phyloP scores from a whole-genome alignment of 805 yeast species.

The Geotrichum ghanense region DNA sequence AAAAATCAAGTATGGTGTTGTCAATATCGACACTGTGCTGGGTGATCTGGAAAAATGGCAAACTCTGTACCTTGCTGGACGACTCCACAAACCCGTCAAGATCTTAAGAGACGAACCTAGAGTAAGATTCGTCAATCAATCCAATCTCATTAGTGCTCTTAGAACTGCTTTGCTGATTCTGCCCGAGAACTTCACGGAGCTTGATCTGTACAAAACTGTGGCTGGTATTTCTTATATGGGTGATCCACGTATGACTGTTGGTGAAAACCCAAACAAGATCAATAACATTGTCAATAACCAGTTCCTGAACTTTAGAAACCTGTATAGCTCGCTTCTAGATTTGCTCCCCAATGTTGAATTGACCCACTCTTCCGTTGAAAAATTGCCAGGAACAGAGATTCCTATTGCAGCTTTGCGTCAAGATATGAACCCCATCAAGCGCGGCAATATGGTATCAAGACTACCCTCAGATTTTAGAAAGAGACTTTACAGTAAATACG shows the following conservation, averaged over 20 bases:
- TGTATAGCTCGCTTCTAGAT: constrained; percentile 56
- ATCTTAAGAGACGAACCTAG: constrained; percentile 53
- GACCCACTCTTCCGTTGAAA: constrained; percentile 13
- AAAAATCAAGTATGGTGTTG: constrained; percentile 77
- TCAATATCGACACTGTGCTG: constrained; percentile 47
- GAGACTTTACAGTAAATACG: constrained; percentile 26
- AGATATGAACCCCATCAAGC: constrained; percentile 28
- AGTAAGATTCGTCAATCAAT: constrained; percentile 57
- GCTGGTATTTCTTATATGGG: constrained; percentile 80
- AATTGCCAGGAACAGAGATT: constrained; percentile 12
- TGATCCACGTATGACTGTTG: constrained; percentile 76
- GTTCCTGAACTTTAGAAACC: constrained; percentile 48
- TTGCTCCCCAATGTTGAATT: constrained; percentile 29
- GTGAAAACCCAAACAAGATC: constrained; percentile 87
- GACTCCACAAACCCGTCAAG: constrained; percentile 89
- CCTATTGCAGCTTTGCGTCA: constrained; percentile 20
- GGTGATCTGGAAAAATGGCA: constrained; percentile 77
- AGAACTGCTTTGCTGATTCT: constrained; percentile 51
- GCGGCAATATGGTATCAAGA: constrained; percentile 31
- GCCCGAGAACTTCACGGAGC: constrained; percentile 40
- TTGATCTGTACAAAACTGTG: constrained; percentile 62
- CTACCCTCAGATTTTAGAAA: constrained; percentile 41
- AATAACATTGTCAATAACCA: constrained; percentile 77
- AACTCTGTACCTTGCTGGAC: constrained; percentile 78
- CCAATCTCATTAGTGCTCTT: constrained; percentile 68